Conservation (phyloP, 176 grass and related monocot genomes). For the Typha latifolia region DNA sequence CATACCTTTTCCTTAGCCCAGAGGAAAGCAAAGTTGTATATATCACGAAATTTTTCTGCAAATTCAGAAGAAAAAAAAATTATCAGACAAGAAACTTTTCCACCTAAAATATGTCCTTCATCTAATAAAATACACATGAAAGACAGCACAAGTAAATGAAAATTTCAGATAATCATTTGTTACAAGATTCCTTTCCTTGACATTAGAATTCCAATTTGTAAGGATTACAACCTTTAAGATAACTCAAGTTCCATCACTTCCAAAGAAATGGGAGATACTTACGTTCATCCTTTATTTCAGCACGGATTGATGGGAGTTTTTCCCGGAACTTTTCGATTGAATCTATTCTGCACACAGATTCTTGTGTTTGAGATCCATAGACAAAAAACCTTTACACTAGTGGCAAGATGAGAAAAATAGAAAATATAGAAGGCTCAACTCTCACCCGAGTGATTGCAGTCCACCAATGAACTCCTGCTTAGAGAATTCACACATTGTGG, state of each 20-base stretch:
- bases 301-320: constrained; percentile 76
- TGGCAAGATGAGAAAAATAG: not conserved
- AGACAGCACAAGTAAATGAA: not conserved
- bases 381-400: constrained; percentile 14
- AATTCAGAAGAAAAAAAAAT: constrained; percentile 23
- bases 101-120: too few relatives aligned
- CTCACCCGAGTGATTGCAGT: constrained; percentile 86
- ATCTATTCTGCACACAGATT: constrained; percentile 69
- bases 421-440: not conserved
- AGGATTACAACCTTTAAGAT: not conserved
- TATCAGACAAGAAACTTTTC: too few relatives aligned
- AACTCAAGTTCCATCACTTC: not conserved
- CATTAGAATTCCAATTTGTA: not conserved
- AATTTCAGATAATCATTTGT: not conserved
- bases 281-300: constrained; percentile 94
- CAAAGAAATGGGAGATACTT: constrained; percentile 22
- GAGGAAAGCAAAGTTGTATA: constrained; percentile 94
- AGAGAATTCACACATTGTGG: constrained; percentile 99
- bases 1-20: constrained; percentile 96
- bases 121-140: too few relatives aligned
- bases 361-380: constrained; percentile 1
- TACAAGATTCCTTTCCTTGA: not conserved
- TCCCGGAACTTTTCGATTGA: constrained; percentile 77
- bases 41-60: constrained; percentile 96
- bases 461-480: constrained; percentile 80